A percentile compares a stretch with the other conserved stretches of the same genome.
Conservation (phyloP, 2,329 filamentous ascomycete species). For the Colletotrichum sublineola region DNA sequence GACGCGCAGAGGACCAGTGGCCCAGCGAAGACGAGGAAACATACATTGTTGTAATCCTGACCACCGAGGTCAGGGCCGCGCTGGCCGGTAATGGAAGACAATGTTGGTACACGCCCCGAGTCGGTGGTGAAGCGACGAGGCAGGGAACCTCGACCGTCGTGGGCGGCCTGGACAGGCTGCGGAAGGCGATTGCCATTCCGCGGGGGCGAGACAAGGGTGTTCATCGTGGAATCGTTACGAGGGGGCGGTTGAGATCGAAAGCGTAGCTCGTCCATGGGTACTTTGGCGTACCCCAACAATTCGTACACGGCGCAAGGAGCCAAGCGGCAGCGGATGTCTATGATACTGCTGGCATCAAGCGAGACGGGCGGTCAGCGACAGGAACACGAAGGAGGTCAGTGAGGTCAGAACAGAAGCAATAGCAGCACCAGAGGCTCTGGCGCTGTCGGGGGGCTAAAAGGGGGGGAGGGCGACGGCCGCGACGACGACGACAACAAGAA, state of each 20-base stretch:
- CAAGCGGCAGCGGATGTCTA: slow-evolving; percentile 50
- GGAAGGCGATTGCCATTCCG: slow-evolving; percentile 76
- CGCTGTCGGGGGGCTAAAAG: neutral
- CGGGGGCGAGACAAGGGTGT: slow-evolving; percentile 79
- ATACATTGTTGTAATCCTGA: slow-evolving; percentile 65
- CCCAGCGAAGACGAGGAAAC: slow-evolving; percentile 42
- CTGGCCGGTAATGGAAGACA: slow-evolving; percentile 71
- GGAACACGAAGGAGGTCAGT: slow-evolving; percentile 10
- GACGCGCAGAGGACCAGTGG: neutral
- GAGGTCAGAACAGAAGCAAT: neutral
- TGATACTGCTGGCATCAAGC: slow-evolving; percentile 48
- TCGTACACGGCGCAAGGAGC: slow-evolving; percentile 58
- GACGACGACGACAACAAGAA: slow-evolving; percentile 23
- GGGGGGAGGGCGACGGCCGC: slow-evolving; percentile 14
- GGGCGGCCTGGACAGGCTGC: slow-evolving; percentile 63
- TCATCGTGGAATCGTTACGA: slow-evolving; percentile 80
- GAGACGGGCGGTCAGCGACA: slow-evolving; percentile 37
- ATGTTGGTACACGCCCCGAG: slow-evolving; percentile 83
- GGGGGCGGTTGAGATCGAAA: slow-evolving; percentile 84
- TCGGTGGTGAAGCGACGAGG: slow-evolving; percentile 96
- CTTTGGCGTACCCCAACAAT: slow-evolving; percentile 55
- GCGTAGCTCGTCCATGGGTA: slow-evolving; percentile 80
- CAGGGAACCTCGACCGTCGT: slow-evolving; percentile 81
- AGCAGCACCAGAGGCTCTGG: neutral
- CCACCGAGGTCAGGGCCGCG: slow-evolving; percentile 58